Evolutionary conservation across 2,329 filamentous ascomycete species (phyloP).

Genomic region (Penicillium italicum): DNA sequence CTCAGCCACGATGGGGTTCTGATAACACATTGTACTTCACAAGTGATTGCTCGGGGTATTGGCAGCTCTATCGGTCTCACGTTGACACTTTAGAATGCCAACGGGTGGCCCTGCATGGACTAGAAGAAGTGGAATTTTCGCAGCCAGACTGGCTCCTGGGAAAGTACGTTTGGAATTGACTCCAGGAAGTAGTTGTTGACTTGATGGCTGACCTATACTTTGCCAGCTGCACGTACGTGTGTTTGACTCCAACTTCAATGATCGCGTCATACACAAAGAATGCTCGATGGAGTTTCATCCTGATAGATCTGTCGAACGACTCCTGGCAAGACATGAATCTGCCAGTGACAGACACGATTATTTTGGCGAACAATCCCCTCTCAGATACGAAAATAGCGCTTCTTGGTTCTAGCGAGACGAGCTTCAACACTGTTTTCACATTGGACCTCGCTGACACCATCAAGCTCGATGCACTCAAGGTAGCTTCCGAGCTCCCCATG

Average conservation of each 20-base stretch:
- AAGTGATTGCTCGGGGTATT: constrained; percentile 45
- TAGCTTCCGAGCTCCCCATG: constrained; percentile 1
- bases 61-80: constrained; percentile 42
- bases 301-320: constrained; percentile 2
- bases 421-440: not conserved
- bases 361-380: not conserved
- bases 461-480: not conserved
- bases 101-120: constrained; percentile 35
- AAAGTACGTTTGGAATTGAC: constrained; percentile 12
- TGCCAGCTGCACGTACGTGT: constrained; percentile 6
- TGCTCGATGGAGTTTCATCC: constrained; percentile 3
- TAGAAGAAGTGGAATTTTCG: constrained; percentile 38
- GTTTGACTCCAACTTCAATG: not conserved
- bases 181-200: not conserved
- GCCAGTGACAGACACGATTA: constrained; percentile 4
- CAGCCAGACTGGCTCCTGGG: constrained; percentile 24
- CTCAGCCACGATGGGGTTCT: constrained; percentile 49
- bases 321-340: constrained; percentile 1
- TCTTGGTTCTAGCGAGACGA: constrained; percentile 6
- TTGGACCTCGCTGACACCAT: not conserved
- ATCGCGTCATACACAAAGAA: constrained; percentile 4
- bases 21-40: constrained; percentile 49
- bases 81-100: constrained; percentile 25
- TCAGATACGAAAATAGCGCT: not conserved
- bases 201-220: not conserved